phyloP scores from a whole-genome alignment of 192 early-diverging fungal genomes.

The Coemansia sp. region DNA sequence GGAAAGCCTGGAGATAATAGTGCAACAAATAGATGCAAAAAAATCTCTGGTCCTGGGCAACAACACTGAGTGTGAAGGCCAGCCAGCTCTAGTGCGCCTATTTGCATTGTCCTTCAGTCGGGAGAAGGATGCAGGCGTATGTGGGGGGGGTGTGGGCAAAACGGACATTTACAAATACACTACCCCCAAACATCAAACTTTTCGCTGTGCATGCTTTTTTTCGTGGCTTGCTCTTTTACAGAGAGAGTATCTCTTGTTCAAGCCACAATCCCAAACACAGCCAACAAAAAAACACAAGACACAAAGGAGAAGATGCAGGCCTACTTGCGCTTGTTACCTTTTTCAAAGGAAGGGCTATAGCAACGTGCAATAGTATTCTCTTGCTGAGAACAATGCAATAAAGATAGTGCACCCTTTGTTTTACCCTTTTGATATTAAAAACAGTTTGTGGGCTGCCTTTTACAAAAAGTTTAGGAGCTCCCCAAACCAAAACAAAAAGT shows the following conservation, averaged over 20 bases:
- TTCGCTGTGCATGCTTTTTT: neutral
- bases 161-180: neutral
- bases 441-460: neutral
- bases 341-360: neutral
- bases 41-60: neutral
- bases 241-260: neutral
- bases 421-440: neutral
- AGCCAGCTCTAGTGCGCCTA: neutral
- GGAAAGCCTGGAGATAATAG: neutral
- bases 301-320: neutral
- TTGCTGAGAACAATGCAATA: neutral
- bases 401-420: neutral
- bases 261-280: neutral
- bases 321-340: neutral
- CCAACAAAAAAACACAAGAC: neutral
- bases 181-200: neutral
- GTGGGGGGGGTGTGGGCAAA: too few relatives aligned
- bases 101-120: neutral
- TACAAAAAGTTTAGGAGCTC: neutral
- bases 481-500: neutral
- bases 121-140: neutral
- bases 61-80: neutral
- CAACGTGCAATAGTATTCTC: neutral
- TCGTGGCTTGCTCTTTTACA: neutral
- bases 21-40: neutral